Evolutionary conservation across 345 rosid genomes (phyloP).

Genomic region (Brassica rapa): DNA sequence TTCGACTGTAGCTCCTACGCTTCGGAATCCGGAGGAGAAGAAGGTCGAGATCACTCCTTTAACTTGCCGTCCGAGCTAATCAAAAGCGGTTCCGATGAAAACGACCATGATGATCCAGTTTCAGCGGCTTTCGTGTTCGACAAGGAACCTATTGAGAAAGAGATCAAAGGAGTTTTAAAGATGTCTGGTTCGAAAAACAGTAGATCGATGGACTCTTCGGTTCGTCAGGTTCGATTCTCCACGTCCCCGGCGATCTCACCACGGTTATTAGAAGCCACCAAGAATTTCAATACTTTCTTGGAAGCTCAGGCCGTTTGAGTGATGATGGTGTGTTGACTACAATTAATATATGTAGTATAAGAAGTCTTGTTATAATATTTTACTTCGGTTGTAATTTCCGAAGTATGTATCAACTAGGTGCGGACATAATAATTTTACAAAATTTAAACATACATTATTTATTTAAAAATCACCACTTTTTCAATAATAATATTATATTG

Average conservation of each 20-base stretch:
- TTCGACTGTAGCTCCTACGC: constrained; percentile 84
- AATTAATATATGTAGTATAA: not conserved
- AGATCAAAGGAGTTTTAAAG: constrained; percentile 63
- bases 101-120: constrained; percentile 65
- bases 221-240: constrained; percentile 74
- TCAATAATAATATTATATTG: too few species aligned
- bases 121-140: constrained; percentile 72
- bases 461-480: too few species aligned
- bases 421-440: too few species aligned
- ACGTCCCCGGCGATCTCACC: constrained; percentile 67
- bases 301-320: constrained; percentile 65
- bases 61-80: constrained; percentile 76
- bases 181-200: constrained; percentile 44
- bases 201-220: constrained; percentile 55
- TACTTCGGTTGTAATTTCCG: not conserved
- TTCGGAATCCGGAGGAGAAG: constrained; percentile 37
- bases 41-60: constrained; percentile 48
- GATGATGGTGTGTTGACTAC: constrained; percentile 3
- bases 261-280: constrained; percentile 54
- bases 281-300: constrained; percentile 60
- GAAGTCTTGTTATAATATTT: constrained; percentile 15
- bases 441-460: too few species aligned
- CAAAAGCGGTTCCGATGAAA: constrained; percentile 35
- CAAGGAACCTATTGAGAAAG: constrained; percentile 47
- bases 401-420: not conserved